Evolutionary conservation across 1,139 yeast species (phyloP).

Genomic region (Diutina rugosa): DNA sequence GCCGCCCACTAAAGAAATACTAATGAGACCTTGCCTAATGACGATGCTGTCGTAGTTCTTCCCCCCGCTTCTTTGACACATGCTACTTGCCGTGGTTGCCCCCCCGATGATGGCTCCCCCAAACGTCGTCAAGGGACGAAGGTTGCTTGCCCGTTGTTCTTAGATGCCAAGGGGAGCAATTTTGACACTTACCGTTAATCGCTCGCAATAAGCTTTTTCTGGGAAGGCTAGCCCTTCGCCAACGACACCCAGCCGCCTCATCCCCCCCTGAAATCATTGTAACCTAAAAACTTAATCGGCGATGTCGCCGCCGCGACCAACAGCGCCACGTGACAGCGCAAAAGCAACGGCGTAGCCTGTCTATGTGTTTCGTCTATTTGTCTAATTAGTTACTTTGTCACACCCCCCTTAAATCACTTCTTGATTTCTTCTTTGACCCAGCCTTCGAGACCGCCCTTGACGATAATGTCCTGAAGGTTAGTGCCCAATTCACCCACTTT

Average conservation of each 20-base stretch:
- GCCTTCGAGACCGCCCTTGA: conserved; percentile 95
- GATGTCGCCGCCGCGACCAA: not conserved
- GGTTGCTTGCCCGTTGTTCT: not conserved
- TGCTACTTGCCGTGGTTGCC: no score
- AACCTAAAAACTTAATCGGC: not conserved
- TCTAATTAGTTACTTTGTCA: not conserved
- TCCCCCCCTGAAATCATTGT: not conserved
- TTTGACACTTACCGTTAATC: not conserved
- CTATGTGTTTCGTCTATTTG: not conserved
- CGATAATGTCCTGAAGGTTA: conserved; percentile 89
- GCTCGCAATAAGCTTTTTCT: not conserved
- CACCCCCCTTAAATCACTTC: not conserved
- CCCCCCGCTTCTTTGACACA: no score
- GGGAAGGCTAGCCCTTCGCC: not conserved
- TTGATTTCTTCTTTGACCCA: conserved; percentile 56
- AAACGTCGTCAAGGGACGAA: no score
- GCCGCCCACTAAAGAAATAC: no score
- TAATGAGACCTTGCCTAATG: no score
- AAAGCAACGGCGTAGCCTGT: not conserved
- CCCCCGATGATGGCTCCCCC: no score
- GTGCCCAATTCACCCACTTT: conserved; percentile 94
- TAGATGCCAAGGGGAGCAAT: not conserved
- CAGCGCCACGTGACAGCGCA: not conserved
- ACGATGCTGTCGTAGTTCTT: no score
- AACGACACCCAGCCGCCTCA: not conserved